These are phyloP conservation scores for Aspergillus persii DNA, from an alignment of 2,329 filamentous ascomycete genomes.

Conservation along the genomic window DNA sequence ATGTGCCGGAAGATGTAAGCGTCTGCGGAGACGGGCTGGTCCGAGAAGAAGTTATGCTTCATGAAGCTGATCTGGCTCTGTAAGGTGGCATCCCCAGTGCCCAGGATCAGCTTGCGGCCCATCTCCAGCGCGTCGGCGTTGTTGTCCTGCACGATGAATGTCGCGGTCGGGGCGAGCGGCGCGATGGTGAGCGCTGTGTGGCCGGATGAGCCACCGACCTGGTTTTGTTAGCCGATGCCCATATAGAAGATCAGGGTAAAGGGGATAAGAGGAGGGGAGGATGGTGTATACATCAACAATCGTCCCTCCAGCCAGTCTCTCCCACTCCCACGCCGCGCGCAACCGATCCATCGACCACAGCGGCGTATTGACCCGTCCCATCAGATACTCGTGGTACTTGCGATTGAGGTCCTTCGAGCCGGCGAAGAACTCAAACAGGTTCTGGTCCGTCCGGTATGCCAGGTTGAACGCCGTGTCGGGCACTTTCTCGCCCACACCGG, in stretches of 20 bases:
- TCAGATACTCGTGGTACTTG: background rate
- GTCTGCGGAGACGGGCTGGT: slow-evolving; percentile 24
- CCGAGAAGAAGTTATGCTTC: slow-evolving; percentile 33
- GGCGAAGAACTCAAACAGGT: background rate
- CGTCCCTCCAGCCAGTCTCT: slow-evolving; percentile 44
- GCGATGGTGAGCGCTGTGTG: slow-evolving; percentile 56
- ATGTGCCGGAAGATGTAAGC: slow-evolving; percentile 13
- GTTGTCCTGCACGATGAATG: slow-evolving; percentile 53
- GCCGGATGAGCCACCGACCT: slow-evolving; percentile 57
- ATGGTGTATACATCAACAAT: slow-evolving; percentile 48
- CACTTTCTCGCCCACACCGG: background rate
- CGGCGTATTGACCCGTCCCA: slow-evolving; percentile 18
- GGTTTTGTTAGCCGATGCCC: background rate
- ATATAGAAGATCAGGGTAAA: background rate
- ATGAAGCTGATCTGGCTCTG: background rate
- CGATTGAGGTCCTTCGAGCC: background rate
- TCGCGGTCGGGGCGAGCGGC: slow-evolving; percentile 44
- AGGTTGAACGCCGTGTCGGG: background rate
- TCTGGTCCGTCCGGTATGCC: background rate
- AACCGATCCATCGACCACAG: slow-evolving; percentile 47
- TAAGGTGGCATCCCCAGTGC: background rate
- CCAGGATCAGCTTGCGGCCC: background rate
- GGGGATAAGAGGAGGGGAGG: no score
- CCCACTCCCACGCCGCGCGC: slow-evolving; percentile 55
- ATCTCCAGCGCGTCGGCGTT: slow-evolving; percentile 35